Percentiles rank a stretch among this genome's conserved stretches.
These are phyloP conservation scores for Hordeum marinum DNA, from an alignment of 176 grass and related monocot species.

Conservation along the genomic window DNA sequence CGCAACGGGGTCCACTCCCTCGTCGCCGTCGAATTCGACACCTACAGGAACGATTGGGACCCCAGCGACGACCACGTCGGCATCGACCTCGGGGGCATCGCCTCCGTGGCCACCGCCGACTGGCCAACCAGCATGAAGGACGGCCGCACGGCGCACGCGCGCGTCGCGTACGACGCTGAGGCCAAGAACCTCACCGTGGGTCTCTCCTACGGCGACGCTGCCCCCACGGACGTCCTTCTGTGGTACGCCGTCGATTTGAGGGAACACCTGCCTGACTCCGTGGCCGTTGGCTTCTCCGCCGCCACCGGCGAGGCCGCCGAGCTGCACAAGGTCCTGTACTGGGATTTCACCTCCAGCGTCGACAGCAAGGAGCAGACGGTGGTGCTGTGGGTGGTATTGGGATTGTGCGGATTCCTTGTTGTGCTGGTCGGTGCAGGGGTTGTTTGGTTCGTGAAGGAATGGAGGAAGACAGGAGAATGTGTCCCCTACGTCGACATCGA, in stretches of 20 bases:
- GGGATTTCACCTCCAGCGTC: slow-evolving; percentile 68
- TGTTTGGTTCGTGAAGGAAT: slow-evolving; percentile 48
- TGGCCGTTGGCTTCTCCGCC: slow-evolving; percentile 68
- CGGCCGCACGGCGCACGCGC: slow-evolving; percentile 54
- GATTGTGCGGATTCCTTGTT: slow-evolving; percentile 24
- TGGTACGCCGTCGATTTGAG: slow-evolving; percentile 50
- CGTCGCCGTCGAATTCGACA: slow-evolving; percentile 86
- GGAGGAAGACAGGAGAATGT: slow-evolving; percentile 36
- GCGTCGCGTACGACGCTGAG: slow-evolving; percentile 53
- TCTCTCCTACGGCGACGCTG: slow-evolving; percentile 48
- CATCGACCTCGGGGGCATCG: slow-evolving; percentile 50
- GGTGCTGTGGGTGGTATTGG: slow-evolving; percentile 36
- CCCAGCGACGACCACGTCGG: slow-evolving; percentile 60
- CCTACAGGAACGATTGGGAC: slow-evolving; percentile 62
- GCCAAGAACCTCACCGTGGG: slow-evolving; percentile 58
- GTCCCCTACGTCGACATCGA: slow-evolving; percentile 26
- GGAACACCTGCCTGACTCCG: slow-evolving; percentile 44
- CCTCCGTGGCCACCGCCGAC: slow-evolving; percentile 33
- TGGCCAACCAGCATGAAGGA: slow-evolving; percentile 61
- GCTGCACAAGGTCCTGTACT: slow-evolving; percentile 68
- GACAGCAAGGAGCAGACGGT: slow-evolving; percentile 34
- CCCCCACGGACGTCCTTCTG: slow-evolving; percentile 30
- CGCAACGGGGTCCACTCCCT: not conserved
- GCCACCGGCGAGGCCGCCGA: slow-evolving; percentile 59
- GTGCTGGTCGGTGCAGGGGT: slow-evolving; percentile 29